Conservation (phyloP, 805 yeast genomes). For the Saccharomycopsis schoenii region DNA sequence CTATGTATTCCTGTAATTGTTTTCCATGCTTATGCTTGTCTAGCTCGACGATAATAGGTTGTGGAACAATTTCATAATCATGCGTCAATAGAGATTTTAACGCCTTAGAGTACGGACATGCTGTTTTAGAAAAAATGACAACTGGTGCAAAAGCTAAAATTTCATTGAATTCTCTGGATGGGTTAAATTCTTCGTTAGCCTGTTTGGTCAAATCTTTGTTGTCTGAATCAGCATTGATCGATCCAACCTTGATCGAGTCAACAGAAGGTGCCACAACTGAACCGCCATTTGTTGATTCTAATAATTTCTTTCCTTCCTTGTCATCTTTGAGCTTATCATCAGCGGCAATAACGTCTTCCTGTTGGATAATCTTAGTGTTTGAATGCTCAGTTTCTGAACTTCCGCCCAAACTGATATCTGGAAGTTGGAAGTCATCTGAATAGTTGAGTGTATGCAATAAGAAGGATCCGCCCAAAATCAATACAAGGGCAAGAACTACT, state of each 20-base stretch:
- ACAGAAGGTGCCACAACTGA: not conserved
- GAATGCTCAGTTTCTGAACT: not conserved
- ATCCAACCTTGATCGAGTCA: slow-evolving; percentile 33
- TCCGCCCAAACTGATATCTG: not conserved
- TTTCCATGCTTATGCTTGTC: slow-evolving; percentile 72
- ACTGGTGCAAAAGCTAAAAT: slow-evolving; percentile 57
- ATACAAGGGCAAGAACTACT: slow-evolving; percentile 11
- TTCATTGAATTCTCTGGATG: slow-evolving; percentile 43
- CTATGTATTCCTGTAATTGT: slow-evolving; percentile 65
- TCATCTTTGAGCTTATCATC: not conserved
- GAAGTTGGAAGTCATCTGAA: slow-evolving; percentile 1
- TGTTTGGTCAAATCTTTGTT: slow-evolving; percentile 17
- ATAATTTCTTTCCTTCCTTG: not conserved
- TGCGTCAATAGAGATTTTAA: slow-evolving; percentile 57
- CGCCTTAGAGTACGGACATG: slow-evolving; percentile 69
- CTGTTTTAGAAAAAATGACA: slow-evolving; percentile 42
- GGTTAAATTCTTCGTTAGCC: slow-evolving; percentile 32
- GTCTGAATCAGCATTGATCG: slow-evolving; percentile 26
- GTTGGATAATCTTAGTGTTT: not conserved
- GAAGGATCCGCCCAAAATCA: slow-evolving; percentile 9
- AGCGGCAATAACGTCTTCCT: not conserved
- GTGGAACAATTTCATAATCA: slow-evolving; percentile 63
- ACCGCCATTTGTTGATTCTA: slow-evolving; percentile 5
- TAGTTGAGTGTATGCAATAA: slow-evolving; percentile 8
- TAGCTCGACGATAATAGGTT: slow-evolving; percentile 66